Base-by-base conservation (phyloP, 768 basidiomycete species). In the Mrakia frigida region DNA sequence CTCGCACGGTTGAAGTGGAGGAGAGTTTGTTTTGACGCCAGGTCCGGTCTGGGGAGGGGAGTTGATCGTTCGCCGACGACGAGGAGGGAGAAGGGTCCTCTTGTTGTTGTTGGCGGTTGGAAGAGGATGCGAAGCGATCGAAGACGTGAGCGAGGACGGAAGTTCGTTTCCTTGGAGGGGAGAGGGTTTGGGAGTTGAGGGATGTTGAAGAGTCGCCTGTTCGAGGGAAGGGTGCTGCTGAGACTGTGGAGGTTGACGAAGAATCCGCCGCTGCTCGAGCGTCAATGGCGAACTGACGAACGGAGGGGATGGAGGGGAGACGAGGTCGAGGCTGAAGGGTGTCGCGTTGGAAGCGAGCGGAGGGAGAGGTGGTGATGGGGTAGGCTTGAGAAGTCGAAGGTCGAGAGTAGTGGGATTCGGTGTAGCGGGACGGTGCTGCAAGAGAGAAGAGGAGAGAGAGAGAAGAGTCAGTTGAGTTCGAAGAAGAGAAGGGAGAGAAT, bases 71-170 rank as follows among this genome's bases (percentile, higher is more conserved):
- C 56, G n/a, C n/a, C n/a, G 56, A 28, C 43, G 59, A 31, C 2
- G 59, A 60, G 16, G n/a, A 21, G 2, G 33, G n/a, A 3, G 33
- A 2, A 14, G 21, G 63, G 35, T 35, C 33, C 16, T 31, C 21
- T 65, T 23, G 46, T 21, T 50, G 39, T 11, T 41, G 39, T 41
- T 41, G 39, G 39, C 39, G 9, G 46, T 21, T 50, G 46, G 46
- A 50, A 2, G 43, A 46, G 16, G 43, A 16, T 6, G 3, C 9
- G 65, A 68, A 68, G 33, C 65, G 39, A 43, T 68, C 65, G 39
- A 68, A 68, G 35, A 68, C 65, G 65, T 68, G 65, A 23, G 35
- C 16, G 39, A 68, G 65, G 23, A 68, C 37, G 37, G 65, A 68
- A 10, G 37, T 43, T 25, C 65, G 65, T 68, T 68, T 68, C 65